Evolutionary conservation across 805 yeast species (phyloP).

Genomic region (Ogataea pini): DNA sequence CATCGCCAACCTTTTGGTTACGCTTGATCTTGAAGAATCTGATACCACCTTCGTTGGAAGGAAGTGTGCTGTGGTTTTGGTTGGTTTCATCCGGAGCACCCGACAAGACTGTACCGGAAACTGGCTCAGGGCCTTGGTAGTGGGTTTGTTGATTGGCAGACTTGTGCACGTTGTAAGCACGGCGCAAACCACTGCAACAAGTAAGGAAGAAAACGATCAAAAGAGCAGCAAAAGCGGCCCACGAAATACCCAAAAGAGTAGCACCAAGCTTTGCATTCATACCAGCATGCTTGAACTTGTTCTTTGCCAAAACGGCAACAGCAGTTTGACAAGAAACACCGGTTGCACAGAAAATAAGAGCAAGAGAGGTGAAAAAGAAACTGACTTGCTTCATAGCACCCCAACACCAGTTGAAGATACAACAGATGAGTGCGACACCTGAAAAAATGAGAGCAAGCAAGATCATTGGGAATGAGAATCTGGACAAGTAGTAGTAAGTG

Average conservation of each 20-base stretch:
- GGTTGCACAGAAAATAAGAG: slow-evolving; percentile 54
- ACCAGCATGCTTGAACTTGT: slow-evolving; percentile 57
- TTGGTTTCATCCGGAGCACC: slow-evolving; percentile 22
- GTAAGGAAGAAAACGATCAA: slow-evolving; percentile 51
- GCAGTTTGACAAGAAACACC: slow-evolving; percentile 78
- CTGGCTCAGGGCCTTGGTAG: slow-evolving; percentile 10
- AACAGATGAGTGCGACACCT: slow-evolving; percentile 60
- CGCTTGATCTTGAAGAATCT: slow-evolving; percentile 76
- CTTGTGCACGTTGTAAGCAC: slow-evolving; percentile 53
- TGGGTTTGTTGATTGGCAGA: slow-evolving; percentile 31
- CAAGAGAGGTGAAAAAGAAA: slow-evolving; percentile 51
- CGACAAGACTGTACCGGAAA: slow-evolving; percentile 32
- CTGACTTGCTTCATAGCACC: slow-evolving; percentile 53
- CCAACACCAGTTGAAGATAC: slow-evolving; percentile 58
- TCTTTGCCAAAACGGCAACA: slow-evolving; percentile 69
- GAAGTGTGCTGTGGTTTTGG: slow-evolving; percentile 25
- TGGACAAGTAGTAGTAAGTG: slow-evolving; percentile 61
- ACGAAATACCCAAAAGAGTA: slow-evolving; percentile 58
- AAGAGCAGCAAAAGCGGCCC: slow-evolving; percentile 67
- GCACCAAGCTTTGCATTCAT: slow-evolving; percentile 53
- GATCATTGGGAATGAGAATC: slow-evolving; percentile 65
- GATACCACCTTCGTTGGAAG: slow-evolving; percentile 56
- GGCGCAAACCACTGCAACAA: slow-evolving; percentile 50
- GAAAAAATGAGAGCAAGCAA: slow-evolving; percentile 61
- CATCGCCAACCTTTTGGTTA: slow-evolving; percentile 44